Evolutionary conservation across 2,329 filamentous ascomycete genomes (phyloP), one percentile per base, ranked within the genome.

Genomic region (Penicillium sp.): DNA sequence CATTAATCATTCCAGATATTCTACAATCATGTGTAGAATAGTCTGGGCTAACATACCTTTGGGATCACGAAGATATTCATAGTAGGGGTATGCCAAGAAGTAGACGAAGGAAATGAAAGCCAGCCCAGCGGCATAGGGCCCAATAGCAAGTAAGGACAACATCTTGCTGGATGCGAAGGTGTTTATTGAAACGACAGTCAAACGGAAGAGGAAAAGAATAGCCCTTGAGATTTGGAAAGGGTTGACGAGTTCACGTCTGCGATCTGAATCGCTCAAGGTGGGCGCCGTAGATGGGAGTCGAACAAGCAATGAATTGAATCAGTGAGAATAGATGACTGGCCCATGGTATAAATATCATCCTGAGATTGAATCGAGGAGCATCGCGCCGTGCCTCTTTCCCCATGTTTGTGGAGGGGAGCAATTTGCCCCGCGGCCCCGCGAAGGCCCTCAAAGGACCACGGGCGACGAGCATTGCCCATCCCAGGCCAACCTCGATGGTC

Each of bases 21-120:
- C 16, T 39, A 2, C 11, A 13, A 24, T 24, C 27, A 31, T 9
- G 27, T 33, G 7, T 14, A 19, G 27, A n/a, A 41, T 39, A 18
- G 4, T 46, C 7, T 16, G 7, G 9, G 18, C 13, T 51, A 13
- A 47, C 64, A 46, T 64, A 69, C 69, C 70, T 49, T 72, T 70
- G 1, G 69, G 64, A 19, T 71, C 69, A 27, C 68, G 64, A 14
- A 71, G 63, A 41, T 72, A 72, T 46, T 67, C 61, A 9, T 65
- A 54, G 54, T 68, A 68, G 18, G 70, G 70, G 40, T 62, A 60
- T 41, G 61, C 56, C 10, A 69, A 37, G 50, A 72, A 69, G 58
- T 71, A 71, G 27, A 65, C n/a, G 43, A 71, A 60, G 31, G 49
- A 50, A 35, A 71, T 58, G 4, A 67, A 52, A 19, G 62, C 61